A percentile compares a stretch with the other conserved stretches of the same genome.
Conservation (phyloP, 257 asterid species). For the Haberlea rhodopensis region DNA sequence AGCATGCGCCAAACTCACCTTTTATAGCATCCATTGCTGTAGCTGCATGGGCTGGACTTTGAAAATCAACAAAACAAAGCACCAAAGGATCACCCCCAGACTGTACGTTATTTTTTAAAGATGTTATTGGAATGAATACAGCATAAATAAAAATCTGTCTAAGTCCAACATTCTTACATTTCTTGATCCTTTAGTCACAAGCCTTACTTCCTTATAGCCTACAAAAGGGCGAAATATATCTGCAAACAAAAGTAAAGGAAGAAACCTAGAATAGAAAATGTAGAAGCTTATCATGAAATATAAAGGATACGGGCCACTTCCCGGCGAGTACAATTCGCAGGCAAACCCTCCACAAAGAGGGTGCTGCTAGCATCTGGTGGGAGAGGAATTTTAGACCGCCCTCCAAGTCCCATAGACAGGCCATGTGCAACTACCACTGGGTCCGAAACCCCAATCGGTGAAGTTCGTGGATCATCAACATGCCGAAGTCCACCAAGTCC, state of each 20-base stretch:
- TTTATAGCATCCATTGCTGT: slow-evolving; percentile 66
- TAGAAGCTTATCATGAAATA: neutral
- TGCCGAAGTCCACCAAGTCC: slow-evolving; percentile 56
- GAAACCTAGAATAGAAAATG: slow-evolving; percentile 10
- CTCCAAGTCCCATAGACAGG: slow-evolving; percentile 41
- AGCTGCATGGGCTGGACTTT: slow-evolving; percentile 70
- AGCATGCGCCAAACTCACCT: slow-evolving; percentile 43
- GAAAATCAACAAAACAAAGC: slow-evolving; percentile 77
- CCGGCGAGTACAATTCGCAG: slow-evolving; percentile 65
- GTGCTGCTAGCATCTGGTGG: slow-evolving; percentile 91
- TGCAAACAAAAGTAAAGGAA: slow-evolving; percentile 48
- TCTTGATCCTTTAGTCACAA: slow-evolving; percentile 71
- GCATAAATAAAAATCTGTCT: neutral
- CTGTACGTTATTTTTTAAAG: slow-evolving; percentile 38
- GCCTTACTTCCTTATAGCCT: slow-evolving; percentile 76
- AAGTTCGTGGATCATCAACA: slow-evolving; percentile 51
- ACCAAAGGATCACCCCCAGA: slow-evolving; percentile 62
- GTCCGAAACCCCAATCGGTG: slow-evolving; percentile 49
- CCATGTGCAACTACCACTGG: slow-evolving; percentile 37
- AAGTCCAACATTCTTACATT: slow-evolving; percentile 37
- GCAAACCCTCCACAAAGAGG: slow-evolving; percentile 53
- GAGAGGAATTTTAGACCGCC: slow-evolving; percentile 60
- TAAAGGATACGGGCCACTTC: slow-evolving; percentile 88
- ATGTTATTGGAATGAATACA: slow-evolving; percentile 1
- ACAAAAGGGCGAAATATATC: slow-evolving; percentile 76